Conservation (phyloP, 345 rosid genomes). For the Arabidopsis arenosa region DNA sequence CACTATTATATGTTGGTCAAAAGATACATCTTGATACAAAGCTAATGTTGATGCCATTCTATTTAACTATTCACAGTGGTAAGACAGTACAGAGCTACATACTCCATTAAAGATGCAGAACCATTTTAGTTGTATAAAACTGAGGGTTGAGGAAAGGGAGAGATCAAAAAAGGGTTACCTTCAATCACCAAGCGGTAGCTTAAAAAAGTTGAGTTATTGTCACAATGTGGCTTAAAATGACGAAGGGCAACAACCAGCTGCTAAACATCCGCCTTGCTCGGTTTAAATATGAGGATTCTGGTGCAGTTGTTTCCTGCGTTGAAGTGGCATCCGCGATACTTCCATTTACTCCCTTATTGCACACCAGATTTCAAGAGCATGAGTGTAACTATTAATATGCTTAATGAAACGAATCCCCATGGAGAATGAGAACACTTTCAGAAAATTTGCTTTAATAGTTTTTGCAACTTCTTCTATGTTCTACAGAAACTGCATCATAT, state of each 20-base stretch:
- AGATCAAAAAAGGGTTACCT: not conserved
- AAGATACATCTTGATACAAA: conserved; percentile 29
- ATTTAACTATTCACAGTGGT: conserved; percentile 17
- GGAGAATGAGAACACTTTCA: not conserved
- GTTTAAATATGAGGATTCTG: conserved; percentile 59
- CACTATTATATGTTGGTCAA: conserved; percentile 15
- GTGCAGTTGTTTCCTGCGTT: conserved; percentile 48
- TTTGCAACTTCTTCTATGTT: conserved; percentile 12
- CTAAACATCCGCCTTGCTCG: conserved; percentile 40
- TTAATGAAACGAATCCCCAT: not conserved
- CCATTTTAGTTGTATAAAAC: conserved; percentile 7
- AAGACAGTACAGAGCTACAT: conserved; percentile 4
- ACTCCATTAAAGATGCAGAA: conserved; percentile 11
- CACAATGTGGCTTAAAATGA: conserved; percentile 33
- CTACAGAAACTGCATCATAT: not conserved
- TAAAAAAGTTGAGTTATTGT: conserved; percentile 5
- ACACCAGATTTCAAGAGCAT: conserved; percentile 12
- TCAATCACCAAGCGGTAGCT: conserved; percentile 1
- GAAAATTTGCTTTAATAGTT: not conserved
- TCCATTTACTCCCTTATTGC: conserved; percentile 62
- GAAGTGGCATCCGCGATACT: conserved; percentile 49
- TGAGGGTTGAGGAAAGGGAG: not conserved
- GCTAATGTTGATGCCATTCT: conserved; percentile 1
- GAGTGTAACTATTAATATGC: conserved; percentile 1
- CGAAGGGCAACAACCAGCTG: conserved; percentile 42